Base-by-base conservation (phyloP, 23 red algal genomes). In the Cyanidium caldarium region DNA sequence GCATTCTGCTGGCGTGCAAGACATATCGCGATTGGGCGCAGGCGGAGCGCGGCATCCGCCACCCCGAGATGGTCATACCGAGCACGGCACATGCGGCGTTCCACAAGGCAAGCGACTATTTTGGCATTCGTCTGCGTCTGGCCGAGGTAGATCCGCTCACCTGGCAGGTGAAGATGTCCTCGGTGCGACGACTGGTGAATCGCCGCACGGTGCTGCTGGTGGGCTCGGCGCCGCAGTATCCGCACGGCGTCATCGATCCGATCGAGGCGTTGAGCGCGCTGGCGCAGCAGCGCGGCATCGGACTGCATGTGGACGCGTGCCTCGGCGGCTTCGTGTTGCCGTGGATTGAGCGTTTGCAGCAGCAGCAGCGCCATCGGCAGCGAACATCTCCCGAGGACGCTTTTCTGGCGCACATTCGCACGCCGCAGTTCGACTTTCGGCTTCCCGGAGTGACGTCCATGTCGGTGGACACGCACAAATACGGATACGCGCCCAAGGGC, bases 1-100 rank as follows among this genome's bases (percentile, higher is more conserved):
- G 51, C 51, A 61, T 61, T 25, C 51, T 61, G n/a, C 23, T 61
- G 7, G 51, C 51, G 21, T 61, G 51, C 51, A 61, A 61, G 21
- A 61, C 51, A 25, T 61, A 61, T 25, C 51, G 51, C 31, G 51
- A 61, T 25, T 61, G 51, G 51, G 51, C n/a, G n/a, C 51, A 28
- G 5, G 51, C 51, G 7, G 13, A 61, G 51, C 51, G 51, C 7
- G 3, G 23, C 23, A 61, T 61, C 51, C 19, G 10, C 5, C 51
- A 28, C 31, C 51, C 51, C 7, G 51, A 61, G 23, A 28, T 61
- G 10, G 31, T 61, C 21, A 61, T 61, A 21, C 51, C 51, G 7
- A 61, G 51, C 51, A 21, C 51, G 13, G 51, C 51, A 5, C 51
- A 61, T 61, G 51, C 51, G 13, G 51, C 51, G 3, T 61, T 61